Base-by-base conservation (phyloP, 805 yeast species). In the Candida dendrica region DNA sequence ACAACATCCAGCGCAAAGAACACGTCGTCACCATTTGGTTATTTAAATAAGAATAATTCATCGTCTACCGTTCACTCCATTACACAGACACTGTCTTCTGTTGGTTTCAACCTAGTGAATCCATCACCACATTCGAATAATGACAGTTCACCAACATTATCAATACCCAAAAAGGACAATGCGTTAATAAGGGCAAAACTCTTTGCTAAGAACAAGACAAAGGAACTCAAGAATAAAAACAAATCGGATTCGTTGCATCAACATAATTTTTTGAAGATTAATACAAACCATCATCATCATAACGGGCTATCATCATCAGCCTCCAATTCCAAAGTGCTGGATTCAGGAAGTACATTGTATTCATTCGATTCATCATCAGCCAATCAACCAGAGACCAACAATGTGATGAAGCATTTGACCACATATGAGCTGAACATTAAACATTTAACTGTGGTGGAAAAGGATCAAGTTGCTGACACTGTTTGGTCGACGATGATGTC, bases 401-500 rank as follows among this genome's bases (percentile, higher is more conserved):
- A 53, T 41, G 61, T 58, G 4, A 57, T 61, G 34, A 59, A 53
- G 31, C 56, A 62, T n/a, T 47, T 61, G 17, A 46, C 51, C 5
- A 56, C 58, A 32, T 50, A 60, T 9, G 69, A 66, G 27, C 34
- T 47, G 32, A 54, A 56, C 35, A 44, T 53, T 6, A 56, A 55
- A 22, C 56, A 57, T 35, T 41, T 61, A n/a, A 41, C 53, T 2
- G 52, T 55, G 20, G 64, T 58, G 7, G 69, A 69, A 38, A 62
- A 59, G 20, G 73, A 66, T 22, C 59, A 58, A 8, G 55, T 65
- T 29, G 69, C 75, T 4, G 76, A 72, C 44, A 72, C 71, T 19
- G 63, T 79, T 2, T 77, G 81, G 79, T 53, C 67, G 2, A 55
- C 73, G 7, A 57, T 79, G 1, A 59, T 69, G 9, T 54, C 66